Evolutionary conservation across 2,329 filamentous ascomycete genomes (phyloP).

Genomic region (Nothophaeocryptopus gaeumannii): DNA sequence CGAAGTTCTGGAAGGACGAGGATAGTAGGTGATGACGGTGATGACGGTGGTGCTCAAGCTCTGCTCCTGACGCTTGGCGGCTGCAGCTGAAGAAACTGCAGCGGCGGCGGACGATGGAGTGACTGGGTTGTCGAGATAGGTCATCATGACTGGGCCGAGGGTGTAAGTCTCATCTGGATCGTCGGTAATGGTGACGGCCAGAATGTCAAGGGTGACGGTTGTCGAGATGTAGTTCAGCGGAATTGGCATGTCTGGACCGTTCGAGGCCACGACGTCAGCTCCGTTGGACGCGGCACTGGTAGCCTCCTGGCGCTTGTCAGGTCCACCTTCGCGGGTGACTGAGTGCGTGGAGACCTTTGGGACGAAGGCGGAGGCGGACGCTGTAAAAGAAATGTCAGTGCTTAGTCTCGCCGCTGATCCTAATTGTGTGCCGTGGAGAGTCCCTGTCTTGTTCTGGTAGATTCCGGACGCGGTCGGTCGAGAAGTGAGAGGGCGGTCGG

Average conservation of each 20-base stretch:
- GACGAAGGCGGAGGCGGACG: neutral
- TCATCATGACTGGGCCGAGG: neutral
- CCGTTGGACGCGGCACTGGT: neutral
- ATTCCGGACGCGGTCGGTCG: too few species aligned
- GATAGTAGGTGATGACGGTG: too few species aligned
- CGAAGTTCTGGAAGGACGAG: too few species aligned
- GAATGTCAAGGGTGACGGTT: neutral
- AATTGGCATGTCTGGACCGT: neutral
- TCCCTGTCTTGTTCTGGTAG: too few species aligned
- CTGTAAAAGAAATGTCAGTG: too few species aligned
- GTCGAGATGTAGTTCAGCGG: neutral
- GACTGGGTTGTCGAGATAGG: constrained; percentile 1
- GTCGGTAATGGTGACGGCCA: neutral
- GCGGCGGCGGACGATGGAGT: neutral
- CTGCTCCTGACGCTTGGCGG: neutral
- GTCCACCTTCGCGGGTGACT: neutral
- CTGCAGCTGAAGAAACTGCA: neutral
- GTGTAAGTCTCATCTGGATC: neutral
- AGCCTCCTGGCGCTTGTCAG: constrained; percentile 2
- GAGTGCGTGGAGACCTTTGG: neutral
- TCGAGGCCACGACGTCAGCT: neutral
- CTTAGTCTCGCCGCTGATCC: too few species aligned
- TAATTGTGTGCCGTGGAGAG: too few species aligned
- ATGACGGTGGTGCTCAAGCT: neutral
- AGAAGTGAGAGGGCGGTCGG: too few species aligned